Evolutionary conservation across 2,329 filamentous ascomycete species (phyloP).

Genomic region (Westerdykella aurantiaca): DNA sequence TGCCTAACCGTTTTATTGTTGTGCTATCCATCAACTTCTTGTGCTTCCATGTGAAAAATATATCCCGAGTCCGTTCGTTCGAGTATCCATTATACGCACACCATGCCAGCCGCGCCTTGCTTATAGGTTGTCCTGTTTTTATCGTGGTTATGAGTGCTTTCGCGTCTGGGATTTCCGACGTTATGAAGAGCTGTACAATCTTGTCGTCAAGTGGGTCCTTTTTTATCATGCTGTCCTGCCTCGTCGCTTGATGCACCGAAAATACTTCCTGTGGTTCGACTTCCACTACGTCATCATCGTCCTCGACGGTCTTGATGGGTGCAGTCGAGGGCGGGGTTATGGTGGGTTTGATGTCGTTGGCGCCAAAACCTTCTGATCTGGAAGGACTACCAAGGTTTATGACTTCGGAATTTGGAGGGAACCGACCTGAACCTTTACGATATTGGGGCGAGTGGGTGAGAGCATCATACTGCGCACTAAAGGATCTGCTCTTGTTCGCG

Average conservation of each 20-base stretch:
- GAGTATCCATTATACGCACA: slow-evolving; percentile 55
- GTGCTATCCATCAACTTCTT: slow-evolving; percentile 69
- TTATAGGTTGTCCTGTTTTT: slow-evolving; percentile 61
- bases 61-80: slow-evolving; percentile 44
- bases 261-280: slow-evolving; percentile 21
- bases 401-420: slow-evolving; percentile 9
- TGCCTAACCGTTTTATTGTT: slow-evolving; percentile 45
- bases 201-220: slow-evolving; percentile 3
- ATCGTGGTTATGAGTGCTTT: slow-evolving; percentile 59
- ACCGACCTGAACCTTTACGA: not conserved
- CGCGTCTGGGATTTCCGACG: slow-evolving; percentile 58
- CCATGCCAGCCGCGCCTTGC: slow-evolving; percentile 65
- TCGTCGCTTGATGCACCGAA: slow-evolving; percentile 4
- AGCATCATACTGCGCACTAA: slow-evolving; percentile 26
- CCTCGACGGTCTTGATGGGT: slow-evolving; percentile 7
- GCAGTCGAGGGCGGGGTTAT: slow-evolving; percentile 2
- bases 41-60: slow-evolving; percentile 76
- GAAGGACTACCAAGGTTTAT: slow-evolving; percentile 24
- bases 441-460: slow-evolving; percentile 9
- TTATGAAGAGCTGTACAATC: slow-evolving; percentile 60
- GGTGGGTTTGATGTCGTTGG: slow-evolving; percentile 4
- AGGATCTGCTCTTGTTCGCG: slow-evolving; percentile 12
- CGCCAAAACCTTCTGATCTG: slow-evolving; percentile 9
- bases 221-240: not conserved
- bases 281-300: slow-evolving; percentile 27